phyloP scores from a whole-genome alignment of 176 grass and related monocot genomes.

The Rhynchospora breviuscula region DNA sequence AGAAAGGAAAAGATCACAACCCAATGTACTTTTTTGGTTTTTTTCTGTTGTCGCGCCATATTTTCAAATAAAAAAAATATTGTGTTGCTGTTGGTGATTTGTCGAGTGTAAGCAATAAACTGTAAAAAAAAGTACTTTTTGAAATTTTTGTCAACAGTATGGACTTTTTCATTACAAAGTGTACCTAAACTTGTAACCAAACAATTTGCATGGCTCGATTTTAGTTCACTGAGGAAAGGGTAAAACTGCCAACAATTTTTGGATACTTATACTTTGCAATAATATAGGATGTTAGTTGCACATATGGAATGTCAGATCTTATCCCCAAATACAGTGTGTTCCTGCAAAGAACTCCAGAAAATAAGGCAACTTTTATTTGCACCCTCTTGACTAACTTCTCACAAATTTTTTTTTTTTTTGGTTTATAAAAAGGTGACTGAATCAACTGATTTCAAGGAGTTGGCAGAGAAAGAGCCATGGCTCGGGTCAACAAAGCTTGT shows the following conservation, averaged over 20 bases:
- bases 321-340: background rate
- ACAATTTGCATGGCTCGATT: background rate
- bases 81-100: background rate
- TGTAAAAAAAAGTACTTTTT: background rate
- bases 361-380: background rate
- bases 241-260: background rate
- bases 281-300: background rate
- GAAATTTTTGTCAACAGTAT: background rate
- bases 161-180: background rate
- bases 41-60: too few species aligned
- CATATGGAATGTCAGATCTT: background rate
- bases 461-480: conserved; percentile 40
- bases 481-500: conserved; percentile 40
- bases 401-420: background rate
- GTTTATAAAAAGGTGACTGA: conserved; percentile 27
- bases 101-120: background rate
- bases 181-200: background rate
- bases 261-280: background rate
- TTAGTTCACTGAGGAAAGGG: background rate
- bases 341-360: background rate
- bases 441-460: conserved; percentile 39
- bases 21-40: too few species aligned
- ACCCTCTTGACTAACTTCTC: background rate
- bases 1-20: too few species aligned
- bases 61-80: background rate